Conservation (phyloP, 257 asterid genomes). For the Solanum rostratum region DNA sequence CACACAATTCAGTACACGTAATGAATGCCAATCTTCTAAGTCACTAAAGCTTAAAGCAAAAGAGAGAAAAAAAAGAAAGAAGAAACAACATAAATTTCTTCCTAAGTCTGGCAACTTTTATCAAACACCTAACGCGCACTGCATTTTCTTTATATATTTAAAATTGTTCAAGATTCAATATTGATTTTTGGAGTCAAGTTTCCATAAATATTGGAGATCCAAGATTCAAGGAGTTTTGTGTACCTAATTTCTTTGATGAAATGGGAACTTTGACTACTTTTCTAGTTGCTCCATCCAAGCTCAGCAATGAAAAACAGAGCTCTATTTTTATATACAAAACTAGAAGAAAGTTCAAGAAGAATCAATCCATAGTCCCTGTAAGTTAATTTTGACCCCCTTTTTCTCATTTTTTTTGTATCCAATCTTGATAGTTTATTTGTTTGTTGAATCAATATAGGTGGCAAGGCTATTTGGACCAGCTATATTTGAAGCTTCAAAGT, state of each 20-base stretch:
- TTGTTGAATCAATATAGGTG: constrained; percentile 33
- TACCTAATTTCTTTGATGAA: neutral
- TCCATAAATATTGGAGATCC: neutral
- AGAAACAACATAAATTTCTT: neutral
- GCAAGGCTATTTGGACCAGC: constrained; percentile 89
- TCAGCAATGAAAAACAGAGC: constrained; percentile 18
- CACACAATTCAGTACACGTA: neutral
- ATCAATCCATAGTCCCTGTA: constrained; percentile 46
- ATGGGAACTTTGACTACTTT: constrained; percentile 52
- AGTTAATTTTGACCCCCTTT: neutral
- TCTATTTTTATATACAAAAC: constrained; percentile 22
- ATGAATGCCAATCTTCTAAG: neutral
- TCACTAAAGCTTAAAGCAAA: neutral
- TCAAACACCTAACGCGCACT: neutral
- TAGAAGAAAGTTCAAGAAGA: constrained; percentile 29
- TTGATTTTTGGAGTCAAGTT: neutral
- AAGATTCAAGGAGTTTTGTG: neutral
- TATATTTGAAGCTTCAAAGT: constrained; percentile 63
- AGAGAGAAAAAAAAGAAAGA: neutral
- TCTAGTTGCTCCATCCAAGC: constrained; percentile 33
- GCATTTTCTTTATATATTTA: neutral
- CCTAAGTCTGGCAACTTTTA: neutral
- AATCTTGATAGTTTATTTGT: neutral
- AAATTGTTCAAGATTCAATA: neutral
- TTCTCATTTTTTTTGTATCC: neutral